Conservation (phyloP, 257 asterid species). For the Gentiana macrophylla region DNA sequence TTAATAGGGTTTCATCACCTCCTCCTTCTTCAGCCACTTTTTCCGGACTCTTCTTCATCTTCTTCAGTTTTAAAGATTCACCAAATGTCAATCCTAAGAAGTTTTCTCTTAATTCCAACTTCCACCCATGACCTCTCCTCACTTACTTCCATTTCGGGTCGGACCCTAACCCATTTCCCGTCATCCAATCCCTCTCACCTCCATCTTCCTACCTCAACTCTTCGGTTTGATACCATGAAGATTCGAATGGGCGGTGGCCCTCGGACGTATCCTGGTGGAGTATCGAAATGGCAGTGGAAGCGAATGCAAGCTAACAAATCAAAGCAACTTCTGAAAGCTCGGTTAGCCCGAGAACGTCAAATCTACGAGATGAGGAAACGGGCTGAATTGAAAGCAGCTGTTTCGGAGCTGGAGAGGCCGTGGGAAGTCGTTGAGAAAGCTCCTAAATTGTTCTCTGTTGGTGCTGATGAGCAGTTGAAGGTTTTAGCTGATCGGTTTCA, state of each 20-base stretch:
- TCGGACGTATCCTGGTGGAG: conserved; percentile 94
- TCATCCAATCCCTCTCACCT: conserved; percentile 28
- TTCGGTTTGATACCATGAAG: conserved; percentile 27
- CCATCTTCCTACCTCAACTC: conserved; percentile 19
- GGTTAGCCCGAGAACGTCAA: conserved; percentile 79
- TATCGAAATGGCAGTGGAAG: conserved; percentile 97
- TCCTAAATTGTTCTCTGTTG: conserved; percentile 74
- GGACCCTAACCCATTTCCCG: conserved; percentile 17
- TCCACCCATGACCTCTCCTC: too few species aligned
- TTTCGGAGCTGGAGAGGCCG: conserved; percentile 91
- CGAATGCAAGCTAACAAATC: conserved; percentile 86
- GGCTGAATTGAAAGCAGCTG: conserved; percentile 91
- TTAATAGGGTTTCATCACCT: too few species aligned
- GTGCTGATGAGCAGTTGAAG: conserved; percentile 90
- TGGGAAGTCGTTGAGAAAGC: conserved; percentile 88
- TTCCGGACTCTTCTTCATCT: too few species aligned
- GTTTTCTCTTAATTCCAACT: too few species aligned
- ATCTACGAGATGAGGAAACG: conserved; percentile 92
- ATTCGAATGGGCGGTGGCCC: conserved; percentile 99
- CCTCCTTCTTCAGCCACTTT: too few species aligned
- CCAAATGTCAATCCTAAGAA: too few species aligned
- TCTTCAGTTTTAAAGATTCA: too few species aligned
- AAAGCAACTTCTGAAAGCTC: conserved; percentile 79
- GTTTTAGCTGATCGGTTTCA: conserved; percentile 94
- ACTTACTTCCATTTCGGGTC: neutral